Evolutionary conservation across 805 yeast species (phyloP).

Genomic region (Yamadazyma olivae): DNA sequence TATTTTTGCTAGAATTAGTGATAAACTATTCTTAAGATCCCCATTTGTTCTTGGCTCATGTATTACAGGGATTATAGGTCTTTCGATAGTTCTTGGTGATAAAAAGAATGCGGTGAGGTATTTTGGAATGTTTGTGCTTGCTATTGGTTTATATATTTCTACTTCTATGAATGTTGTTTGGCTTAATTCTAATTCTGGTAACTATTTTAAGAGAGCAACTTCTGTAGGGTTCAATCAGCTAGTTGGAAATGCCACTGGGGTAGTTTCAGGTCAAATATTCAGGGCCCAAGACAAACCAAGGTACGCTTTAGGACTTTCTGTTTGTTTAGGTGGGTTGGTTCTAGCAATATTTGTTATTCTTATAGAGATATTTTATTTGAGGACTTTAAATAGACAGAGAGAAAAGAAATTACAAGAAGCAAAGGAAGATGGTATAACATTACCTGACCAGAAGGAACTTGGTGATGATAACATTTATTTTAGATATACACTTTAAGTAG

Average conservation of each 20-base stretch:
- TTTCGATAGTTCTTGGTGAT: slow-evolving; percentile 25
- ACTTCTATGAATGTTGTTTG: slow-evolving; percentile 42
- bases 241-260: slow-evolving; percentile 44
- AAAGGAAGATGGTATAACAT: neutral
- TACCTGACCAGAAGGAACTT: neutral
- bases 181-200: slow-evolving; percentile 42
- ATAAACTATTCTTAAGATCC: slow-evolving; percentile 23
- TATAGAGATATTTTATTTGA: neutral
- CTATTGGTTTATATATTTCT: slow-evolving; percentile 32
- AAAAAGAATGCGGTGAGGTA: slow-evolving; percentile 28
- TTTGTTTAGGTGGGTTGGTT: slow-evolving; percentile 36
- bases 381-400: neutral
- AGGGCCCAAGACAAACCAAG: slow-evolving; percentile 33
- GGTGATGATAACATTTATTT: slow-evolving; percentile 2
- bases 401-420: neutral
- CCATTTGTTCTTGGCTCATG: slow-evolving; percentile 25
- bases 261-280: slow-evolving; percentile 18
- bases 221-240: slow-evolving; percentile 15
- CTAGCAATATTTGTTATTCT: slow-evolving; percentile 32
- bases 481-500: no score
- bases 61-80: slow-evolving; percentile 28
- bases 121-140: slow-evolving; percentile 35
- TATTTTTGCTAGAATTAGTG: slow-evolving; percentile 22
- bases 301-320: slow-evolving; percentile 39
- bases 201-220: slow-evolving; percentile 40